Percentiles rank a stretch among this genome's conserved stretches.
These are phyloP conservation scores for Phaffia tasmanica DNA, from an alignment of 768 basidiomycete genomes.

Conservation along the genomic window DNA sequence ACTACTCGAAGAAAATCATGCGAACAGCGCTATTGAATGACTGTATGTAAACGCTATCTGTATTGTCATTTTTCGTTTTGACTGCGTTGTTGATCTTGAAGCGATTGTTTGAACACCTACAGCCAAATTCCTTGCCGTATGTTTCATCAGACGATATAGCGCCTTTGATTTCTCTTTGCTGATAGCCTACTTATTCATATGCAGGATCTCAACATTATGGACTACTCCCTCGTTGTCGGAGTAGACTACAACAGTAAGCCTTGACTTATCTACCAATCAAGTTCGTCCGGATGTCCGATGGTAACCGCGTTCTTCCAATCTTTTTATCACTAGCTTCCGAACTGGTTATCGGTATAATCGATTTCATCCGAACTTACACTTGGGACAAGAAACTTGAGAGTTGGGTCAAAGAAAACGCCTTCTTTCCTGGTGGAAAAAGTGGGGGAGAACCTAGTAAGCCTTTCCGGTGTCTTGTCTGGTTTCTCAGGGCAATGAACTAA, in stretches of 20 bases:
- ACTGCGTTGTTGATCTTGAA: neutral
- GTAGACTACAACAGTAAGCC: slow-evolving; percentile 84
- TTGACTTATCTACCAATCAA: neutral
- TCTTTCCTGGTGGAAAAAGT: slow-evolving; percentile 64
- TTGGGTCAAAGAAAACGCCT: slow-evolving; percentile 92
- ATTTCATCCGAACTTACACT: slow-evolving; percentile 79
- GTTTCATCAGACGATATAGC: slow-evolving; percentile 68
- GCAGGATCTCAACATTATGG: slow-evolving; percentile 40
- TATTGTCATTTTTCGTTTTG: no score
- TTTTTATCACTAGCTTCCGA: neutral
- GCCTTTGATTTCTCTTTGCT: neutral
- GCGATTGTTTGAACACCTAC: neutral
- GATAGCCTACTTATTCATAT: no score
- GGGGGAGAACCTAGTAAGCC: slow-evolving; percentile 42
- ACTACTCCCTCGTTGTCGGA: slow-evolving; percentile 91
- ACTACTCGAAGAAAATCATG: slow-evolving; percentile 86
- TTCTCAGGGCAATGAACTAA: no score
- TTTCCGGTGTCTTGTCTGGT: no score
- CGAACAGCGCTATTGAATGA: slow-evolving; percentile 86
- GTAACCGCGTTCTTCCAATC: neutral
- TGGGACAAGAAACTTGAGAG: slow-evolving; percentile 96
- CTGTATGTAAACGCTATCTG: slow-evolving; percentile 40
- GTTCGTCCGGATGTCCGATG: no score
- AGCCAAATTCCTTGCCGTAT: slow-evolving; percentile 51
- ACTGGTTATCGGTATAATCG: slow-evolving; percentile 83